Conservation (phyloP, 306 rosid species). For the apple (Malus domestica) region ASM211411v1 NC_041803.1:6955001-6955500, state of each 20-base stretch:
- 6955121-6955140: conserved; percentile 77
- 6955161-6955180: conserved; percentile 65
- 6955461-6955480: not conserved
- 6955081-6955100: conserved; percentile 88
- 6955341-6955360: not conserved
- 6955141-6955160: conserved; percentile 60
- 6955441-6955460: not conserved
- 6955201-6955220: conserved; percentile 96
- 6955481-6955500: not conserved
- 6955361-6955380: not conserved
- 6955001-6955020: not conserved
- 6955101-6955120: conserved; percentile 84
- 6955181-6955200: conserved; percentile 96
- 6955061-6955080: conserved; percentile 65
- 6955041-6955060: conserved; percentile 23
- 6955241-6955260: not conserved
- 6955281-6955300: not conserved
- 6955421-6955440: not conserved
- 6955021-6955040: not conserved
- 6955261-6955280: not conserved
- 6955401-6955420: not conserved
- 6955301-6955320: not conserved
- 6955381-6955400: not conserved
- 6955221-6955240: not conserved
- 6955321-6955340: not conserved